These are phyloP conservation scores for Globisporangium rhizosaccharum DNA, from an alignment of 352 stramenopile genomes.

Conservation along the genomic window DNA sequence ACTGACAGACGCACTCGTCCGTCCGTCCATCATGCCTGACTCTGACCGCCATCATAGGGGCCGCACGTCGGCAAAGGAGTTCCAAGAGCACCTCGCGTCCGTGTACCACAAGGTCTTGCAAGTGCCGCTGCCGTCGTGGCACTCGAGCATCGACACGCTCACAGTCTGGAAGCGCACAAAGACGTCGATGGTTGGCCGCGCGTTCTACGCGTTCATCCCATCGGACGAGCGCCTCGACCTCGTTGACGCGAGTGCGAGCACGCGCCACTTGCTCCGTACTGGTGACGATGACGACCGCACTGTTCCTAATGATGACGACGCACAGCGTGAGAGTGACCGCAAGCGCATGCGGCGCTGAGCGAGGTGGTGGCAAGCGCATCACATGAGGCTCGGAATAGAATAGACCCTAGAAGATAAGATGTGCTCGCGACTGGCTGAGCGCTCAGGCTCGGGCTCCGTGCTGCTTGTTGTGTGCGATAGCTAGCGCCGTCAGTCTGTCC, in stretches of 20 bases:
- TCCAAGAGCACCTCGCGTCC: slow-evolving; percentile 86
- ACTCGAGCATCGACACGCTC: slow-evolving; percentile 90
- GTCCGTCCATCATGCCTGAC: background rate
- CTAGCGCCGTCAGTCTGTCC: too few species aligned
- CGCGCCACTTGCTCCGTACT: slow-evolving; percentile 45
- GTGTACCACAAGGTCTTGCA: slow-evolving; percentile 94
- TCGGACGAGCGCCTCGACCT: slow-evolving; percentile 71
- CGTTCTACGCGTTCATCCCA: slow-evolving; percentile 76
- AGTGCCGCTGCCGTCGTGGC: slow-evolving; percentile 87
- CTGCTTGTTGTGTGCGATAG: too few species aligned
- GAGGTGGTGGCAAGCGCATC: background rate
- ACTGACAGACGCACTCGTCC: too few species aligned
- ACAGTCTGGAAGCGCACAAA: slow-evolving; percentile 94
- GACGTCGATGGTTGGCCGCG: slow-evolving; percentile 80
- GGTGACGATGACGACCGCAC: slow-evolving; percentile 4
- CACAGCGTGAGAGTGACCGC: background rate
- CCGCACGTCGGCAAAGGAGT: slow-evolving; percentile 88
- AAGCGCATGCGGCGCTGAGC: background rate
- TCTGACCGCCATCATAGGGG: slow-evolving; percentile 37
- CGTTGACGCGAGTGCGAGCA: slow-evolving; percentile 48
- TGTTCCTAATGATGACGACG: background rate
- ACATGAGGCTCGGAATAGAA: background rate
- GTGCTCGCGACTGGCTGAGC: too few species aligned
- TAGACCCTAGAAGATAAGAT: background rate
- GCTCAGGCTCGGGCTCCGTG: too few species aligned